These are phyloP conservation scores for Ophiocordyceps camponoti-saundersi DNA, from an alignment of 2,329 filamentous ascomycete species.

Conservation along the genomic window DNA sequence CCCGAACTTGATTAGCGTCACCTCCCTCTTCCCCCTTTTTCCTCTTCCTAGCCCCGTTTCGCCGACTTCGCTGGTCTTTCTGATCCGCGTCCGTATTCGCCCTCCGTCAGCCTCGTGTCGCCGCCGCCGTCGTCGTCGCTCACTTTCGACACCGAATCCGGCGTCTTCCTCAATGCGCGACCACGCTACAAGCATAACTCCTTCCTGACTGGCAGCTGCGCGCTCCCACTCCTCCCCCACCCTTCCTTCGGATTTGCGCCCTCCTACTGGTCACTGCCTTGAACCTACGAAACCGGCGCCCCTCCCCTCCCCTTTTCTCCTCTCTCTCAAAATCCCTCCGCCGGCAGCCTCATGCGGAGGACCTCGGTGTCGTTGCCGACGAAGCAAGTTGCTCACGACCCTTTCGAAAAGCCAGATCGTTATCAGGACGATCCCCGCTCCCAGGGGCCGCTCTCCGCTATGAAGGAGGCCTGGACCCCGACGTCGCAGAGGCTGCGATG, in stretches of 20 bases:
- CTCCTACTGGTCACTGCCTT: neutral
- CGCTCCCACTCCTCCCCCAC: no score
- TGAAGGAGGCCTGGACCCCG: conserved; percentile 42
- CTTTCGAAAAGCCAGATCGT: conserved; percentile 47
- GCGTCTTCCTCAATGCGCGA: neutral
- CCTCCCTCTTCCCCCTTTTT: neutral
- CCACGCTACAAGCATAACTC: neutral
- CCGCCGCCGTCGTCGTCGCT: neutral
- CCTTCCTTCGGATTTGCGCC: no score
- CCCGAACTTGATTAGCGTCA: no score
- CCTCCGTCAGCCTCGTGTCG: neutral
- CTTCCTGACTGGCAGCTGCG: no score
- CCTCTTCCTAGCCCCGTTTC: no score
- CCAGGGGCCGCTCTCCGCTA: conserved; percentile 31
- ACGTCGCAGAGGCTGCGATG: conserved; percentile 49
- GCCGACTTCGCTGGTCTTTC: no score
- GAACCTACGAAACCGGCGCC: neutral
- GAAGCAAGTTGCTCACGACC: conserved; percentile 40
- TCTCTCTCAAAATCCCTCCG: neutral
- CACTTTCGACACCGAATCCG: neutral
- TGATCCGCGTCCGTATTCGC: neutral
- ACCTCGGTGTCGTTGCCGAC: conserved; percentile 47
- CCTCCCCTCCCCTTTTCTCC: no score
- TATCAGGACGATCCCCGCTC: conserved; percentile 32
- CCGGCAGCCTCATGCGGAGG: conserved; percentile 36